Base-by-base conservation (phyloP, 306 rosid species). In the Pterocarpus santalinus region DNA sequence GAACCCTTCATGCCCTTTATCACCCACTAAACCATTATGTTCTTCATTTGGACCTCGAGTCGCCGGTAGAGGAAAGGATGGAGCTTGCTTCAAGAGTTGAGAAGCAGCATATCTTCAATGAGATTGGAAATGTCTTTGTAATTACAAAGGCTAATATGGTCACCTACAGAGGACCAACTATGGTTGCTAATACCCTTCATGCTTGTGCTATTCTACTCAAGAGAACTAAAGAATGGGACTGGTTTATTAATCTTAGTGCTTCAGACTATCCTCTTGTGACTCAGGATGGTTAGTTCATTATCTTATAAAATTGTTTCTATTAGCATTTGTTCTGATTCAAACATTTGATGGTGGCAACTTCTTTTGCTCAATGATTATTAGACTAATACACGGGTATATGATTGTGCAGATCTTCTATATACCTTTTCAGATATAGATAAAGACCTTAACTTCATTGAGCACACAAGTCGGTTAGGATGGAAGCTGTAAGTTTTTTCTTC, bases 161-260 rank as follows among this genome's bases (percentile, higher is more conserved):
- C 44, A 95, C 99, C 68, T 95, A 95, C 34, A 88, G 92, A 86
- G 99, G 99, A 72, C 99, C 99, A 12, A 95, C 97, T 1, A 93
- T 95, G 99, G 94, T 95, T 52, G 87, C 98, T 69, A 90, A 93
- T 81, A 95, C 99, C 67, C 98, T 95, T 84, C 99, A 95, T 88
- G 98, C 98, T 60, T 93, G 98, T 85, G 97, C 99, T 68, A 88
- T 93, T 87, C 88, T 91, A 44, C 98, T 95, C 46, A 91, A 85
- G 90, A 86, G 86, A 90, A 93, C 85, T 72, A 89, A 90, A 80
- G 92, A 93, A n/a, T 95, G 99, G 99, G 98, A 95, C 76, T 95
- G 98, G 99, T 95, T 95, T 83, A 95, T 95, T 84, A 95, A 95
- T 80, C 99, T 95, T 32, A 95, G 99, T 71, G 99, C 99, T 81